Evolutionary conservation across 495 filamentous ascomycete species (phyloP).

Genomic region (Talaromyces thailandensis): DNA sequence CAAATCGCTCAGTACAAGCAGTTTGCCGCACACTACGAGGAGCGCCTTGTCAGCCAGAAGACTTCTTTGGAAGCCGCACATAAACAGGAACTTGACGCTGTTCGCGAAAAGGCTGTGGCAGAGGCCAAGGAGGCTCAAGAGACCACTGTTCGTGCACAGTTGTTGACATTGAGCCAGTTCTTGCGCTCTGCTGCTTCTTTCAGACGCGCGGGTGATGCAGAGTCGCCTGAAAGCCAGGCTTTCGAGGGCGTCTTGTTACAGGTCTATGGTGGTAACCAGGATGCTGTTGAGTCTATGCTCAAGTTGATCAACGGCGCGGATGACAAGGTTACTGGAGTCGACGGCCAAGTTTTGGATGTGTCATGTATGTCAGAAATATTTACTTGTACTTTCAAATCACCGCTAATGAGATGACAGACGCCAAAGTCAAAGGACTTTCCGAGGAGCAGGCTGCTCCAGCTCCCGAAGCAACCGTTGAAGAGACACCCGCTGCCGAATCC

Average conservation of each 20-base stretch:
- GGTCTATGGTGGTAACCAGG: constrained; percentile 79
- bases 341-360: constrained; percentile 52
- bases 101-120: constrained; percentile 52
- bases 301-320: constrained; percentile 76
- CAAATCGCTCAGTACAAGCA: constrained; percentile 78
- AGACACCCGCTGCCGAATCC: constrained; percentile 19
- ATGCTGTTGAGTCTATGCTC: constrained; percentile 71
- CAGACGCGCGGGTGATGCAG: constrained; percentile 53
- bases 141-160: constrained; percentile 40
- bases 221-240: constrained; percentile 65
- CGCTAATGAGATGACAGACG: constrained; percentile 33
- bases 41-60: constrained; percentile 58
- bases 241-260: constrained; percentile 84
- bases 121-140: constrained; percentile 50
- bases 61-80: constrained; percentile 60
- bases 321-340: constrained; percentile 58
- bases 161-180: constrained; percentile 69
- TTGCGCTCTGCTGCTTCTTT: constrained; percentile 68
- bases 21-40: constrained; percentile 68
- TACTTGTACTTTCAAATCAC: neutral
- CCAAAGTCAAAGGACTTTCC: constrained; percentile 54
- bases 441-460: constrained; percentile 27
- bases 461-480: constrained; percentile 9
- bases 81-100: constrained; percentile 62
- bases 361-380: constrained; percentile 55